Evolutionary conservation across 371 early-diverging fungal genomes (phyloP).

Genomic region (Mortierella sp.): DNA sequence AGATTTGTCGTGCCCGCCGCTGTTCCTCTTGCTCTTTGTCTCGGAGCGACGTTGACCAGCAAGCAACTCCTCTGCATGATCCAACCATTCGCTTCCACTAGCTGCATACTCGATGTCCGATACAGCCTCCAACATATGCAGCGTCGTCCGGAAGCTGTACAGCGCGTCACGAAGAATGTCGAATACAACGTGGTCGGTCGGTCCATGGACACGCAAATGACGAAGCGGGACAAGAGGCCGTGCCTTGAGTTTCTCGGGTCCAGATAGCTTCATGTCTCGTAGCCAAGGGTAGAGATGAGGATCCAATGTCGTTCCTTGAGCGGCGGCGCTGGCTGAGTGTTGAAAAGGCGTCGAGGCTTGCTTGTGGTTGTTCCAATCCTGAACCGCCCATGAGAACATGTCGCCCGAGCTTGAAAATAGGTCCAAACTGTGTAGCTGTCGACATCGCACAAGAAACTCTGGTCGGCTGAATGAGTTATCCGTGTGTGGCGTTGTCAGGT

Average conservation of each 20-base stretch:
- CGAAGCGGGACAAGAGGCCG: conserved; percentile 16
- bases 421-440: conserved; percentile 24
- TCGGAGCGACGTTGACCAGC: neutral
- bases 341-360: neutral
- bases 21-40: neutral
- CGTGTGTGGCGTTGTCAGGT: neutral
- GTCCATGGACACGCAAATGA: conserved; percentile 27
- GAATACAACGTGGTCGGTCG: conserved; percentile 19
- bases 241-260: neutral
- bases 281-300: conserved; percentile 6
- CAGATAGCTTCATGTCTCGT: neutral
- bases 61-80: conserved; percentile 11
- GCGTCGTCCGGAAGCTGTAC: conserved; percentile 39
- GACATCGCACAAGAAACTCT: conserved; percentile 39
- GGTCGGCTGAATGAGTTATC: conserved; percentile 40
- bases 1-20: neutral
- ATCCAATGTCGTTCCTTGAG: neutral
- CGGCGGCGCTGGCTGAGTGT: neutral
- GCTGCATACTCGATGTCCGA: conserved; percentile 22
- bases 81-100: conserved; percentile 31
- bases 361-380: conserved; percentile 32
- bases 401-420: conserved; percentile 28
- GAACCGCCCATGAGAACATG: conserved; percentile 45
- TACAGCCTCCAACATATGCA: conserved; percentile 17
- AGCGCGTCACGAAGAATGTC: conserved; percentile 33